phyloP scores from a whole-genome alignment of 176 grass and related monocot species.

The Carex parvula region DNA sequence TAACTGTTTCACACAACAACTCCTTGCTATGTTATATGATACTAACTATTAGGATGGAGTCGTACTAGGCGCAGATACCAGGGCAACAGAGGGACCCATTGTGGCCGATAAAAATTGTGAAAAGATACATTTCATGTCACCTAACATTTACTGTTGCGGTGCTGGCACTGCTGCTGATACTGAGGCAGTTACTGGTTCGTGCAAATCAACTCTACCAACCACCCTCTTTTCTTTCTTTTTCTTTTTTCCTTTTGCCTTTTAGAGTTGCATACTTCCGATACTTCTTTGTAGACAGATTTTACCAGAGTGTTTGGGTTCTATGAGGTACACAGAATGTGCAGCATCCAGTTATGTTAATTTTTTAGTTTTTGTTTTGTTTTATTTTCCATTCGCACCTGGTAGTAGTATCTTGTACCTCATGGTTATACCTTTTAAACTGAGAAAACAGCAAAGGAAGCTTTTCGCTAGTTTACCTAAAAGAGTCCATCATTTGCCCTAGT shows the following conservation, averaged over 20 bases:
- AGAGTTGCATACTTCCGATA: background rate
- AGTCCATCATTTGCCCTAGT: background rate
- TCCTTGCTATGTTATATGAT: slow-evolving; percentile 6
- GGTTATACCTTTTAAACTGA: background rate
- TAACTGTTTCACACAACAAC: background rate
- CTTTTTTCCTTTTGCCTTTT: background rate
- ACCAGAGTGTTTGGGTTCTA: background rate
- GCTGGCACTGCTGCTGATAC: slow-evolving; percentile 92
- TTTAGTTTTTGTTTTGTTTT: no score
- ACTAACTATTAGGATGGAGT: slow-evolving; percentile 65
- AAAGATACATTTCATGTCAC: slow-evolving; percentile 90
- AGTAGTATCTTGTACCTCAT: background rate
- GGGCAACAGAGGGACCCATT: slow-evolving; percentile 90
- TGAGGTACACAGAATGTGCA: background rate
- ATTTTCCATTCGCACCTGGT: no score
- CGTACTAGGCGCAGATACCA: slow-evolving; percentile 89
- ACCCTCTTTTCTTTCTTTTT: background rate
- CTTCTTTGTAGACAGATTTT: background rate
- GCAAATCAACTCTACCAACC: background rate
- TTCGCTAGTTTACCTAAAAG: background rate
- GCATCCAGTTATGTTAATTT: no score
- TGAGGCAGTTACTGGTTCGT: slow-evolving; percentile 64
- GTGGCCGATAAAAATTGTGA: slow-evolving; percentile 97
- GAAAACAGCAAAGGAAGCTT: background rate
- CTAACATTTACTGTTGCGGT: slow-evolving; percentile 93